Evolutionary conservation across 768 basidiomycete species (phyloP).

Genomic region (Auricularia sp.): DNA sequence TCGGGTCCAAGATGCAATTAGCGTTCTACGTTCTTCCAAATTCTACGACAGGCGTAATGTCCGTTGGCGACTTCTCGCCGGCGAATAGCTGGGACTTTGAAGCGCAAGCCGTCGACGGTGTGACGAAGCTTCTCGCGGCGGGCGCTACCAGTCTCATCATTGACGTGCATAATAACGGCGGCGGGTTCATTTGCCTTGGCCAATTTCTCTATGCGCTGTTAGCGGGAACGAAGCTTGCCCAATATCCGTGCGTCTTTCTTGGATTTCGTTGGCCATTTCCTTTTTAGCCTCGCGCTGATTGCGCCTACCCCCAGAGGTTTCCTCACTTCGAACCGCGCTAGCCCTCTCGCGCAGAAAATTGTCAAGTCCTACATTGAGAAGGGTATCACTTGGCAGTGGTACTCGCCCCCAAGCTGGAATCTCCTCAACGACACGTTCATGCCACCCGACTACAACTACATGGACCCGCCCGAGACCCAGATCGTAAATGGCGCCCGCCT

Average conservation of each 20-base stretch:
- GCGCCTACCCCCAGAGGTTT: slow-evolving; percentile 35
- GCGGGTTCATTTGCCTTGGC: slow-evolving; percentile 47
- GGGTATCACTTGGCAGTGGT: slow-evolving; percentile 31
- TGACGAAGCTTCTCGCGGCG: background rate
- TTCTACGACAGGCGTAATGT: background rate
- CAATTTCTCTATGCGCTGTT: slow-evolving; percentile 51
- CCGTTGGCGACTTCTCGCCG: slow-evolving; percentile 9
- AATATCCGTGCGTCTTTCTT: slow-evolving; percentile 35
- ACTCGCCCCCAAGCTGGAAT: slow-evolving; percentile 42
- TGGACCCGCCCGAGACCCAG: slow-evolving; percentile 31
- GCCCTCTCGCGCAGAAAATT: slow-evolving; percentile 50
- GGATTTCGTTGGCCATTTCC: background rate
- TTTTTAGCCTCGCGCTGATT: background rate
- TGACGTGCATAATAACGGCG: slow-evolving; percentile 12
- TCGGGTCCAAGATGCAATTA: no score
- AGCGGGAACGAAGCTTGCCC: slow-evolving; percentile 32
- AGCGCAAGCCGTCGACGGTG: slow-evolving; percentile 2
- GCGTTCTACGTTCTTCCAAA: background rate
- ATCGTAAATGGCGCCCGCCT: slow-evolving; percentile 35
- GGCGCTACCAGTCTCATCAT: slow-evolving; percentile 9
- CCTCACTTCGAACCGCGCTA: slow-evolving; percentile 43
- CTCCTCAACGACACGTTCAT: slow-evolving; percentile 38
- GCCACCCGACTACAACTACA: slow-evolving; percentile 33
- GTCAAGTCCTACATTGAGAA: slow-evolving; percentile 41
- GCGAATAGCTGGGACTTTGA: slow-evolving; percentile 6